Evolutionary conservation across 257 asterid genomes (phyloP).

Genomic region (Primulina huaijiensis): DNA sequence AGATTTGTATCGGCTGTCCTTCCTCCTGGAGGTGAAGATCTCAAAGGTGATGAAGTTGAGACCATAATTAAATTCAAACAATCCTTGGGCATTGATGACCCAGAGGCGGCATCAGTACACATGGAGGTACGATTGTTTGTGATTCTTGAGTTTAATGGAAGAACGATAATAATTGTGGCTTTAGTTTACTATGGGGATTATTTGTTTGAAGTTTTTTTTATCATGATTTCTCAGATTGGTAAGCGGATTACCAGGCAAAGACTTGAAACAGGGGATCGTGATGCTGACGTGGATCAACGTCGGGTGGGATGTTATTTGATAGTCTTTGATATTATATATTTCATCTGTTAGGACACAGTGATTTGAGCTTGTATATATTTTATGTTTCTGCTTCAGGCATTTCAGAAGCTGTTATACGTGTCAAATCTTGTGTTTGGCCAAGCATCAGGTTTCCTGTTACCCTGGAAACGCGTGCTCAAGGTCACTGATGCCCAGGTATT

Average conservation of each 20-base stretch:
- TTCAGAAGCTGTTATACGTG: constrained; percentile 93
- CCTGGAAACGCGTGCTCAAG: constrained; percentile 98
- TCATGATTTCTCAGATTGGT: constrained; percentile 70
- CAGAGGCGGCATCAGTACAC: constrained; percentile 96
- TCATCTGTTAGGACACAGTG: constrained; percentile 20
- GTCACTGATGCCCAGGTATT: constrained; percentile 90
- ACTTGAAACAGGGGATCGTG: constrained; percentile 95
- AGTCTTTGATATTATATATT: constrained; percentile 16
- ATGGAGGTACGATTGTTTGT: constrained; percentile 66
- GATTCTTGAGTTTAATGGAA: constrained; percentile 13
- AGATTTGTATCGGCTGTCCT: constrained; percentile 78
- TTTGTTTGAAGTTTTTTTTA: constrained; percentile 27
- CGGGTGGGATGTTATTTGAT: constrained; percentile 48
- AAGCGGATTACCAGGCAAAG: constrained; percentile 86
- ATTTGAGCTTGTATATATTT: constrained; percentile 53
- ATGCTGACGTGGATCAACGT: constrained; percentile 74
- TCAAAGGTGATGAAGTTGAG: constrained; percentile 87
- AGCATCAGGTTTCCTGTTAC: constrained; percentile 90
- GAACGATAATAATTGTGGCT: constrained; percentile 4
- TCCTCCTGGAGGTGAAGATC: constrained; percentile 84
- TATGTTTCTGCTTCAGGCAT: constrained; percentile 86
- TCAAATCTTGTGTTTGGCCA: constrained; percentile 94
- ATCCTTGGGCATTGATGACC: constrained; percentile 95
- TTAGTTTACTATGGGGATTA: constrained; percentile 13
- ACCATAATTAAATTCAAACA: constrained; percentile 67